Conservation (phyloP, 2,329 filamentous ascomycete genomes). For the Colletotrichum caudatum region DNA sequence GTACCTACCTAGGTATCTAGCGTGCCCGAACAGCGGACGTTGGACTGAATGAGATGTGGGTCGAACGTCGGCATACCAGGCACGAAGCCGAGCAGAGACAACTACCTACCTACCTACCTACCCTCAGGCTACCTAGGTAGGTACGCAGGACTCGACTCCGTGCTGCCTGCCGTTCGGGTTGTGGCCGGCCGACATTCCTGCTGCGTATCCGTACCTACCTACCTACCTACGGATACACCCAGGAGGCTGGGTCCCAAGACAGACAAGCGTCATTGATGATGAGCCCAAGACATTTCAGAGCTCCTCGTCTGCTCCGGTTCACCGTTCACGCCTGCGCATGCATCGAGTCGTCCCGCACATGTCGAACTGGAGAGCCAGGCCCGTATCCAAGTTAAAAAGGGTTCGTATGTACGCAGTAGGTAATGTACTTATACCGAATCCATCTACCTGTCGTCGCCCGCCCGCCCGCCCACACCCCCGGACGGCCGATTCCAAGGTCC, state of each 20-base stretch:
- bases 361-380: not conserved
- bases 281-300: not conserved
- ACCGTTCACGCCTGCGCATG: not conserved
- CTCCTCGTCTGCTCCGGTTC: not conserved
- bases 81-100: not conserved
- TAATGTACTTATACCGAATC: too few species aligned
- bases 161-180: conserved; percentile 33
- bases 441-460: not conserved
- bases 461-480: not conserved
- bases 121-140: too few species aligned
- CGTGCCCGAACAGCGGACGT: conserved; percentile 35
- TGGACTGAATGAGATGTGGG: conserved; percentile 37
- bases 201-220: not conserved
- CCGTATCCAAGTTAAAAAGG: not conserved
- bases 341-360: not conserved
- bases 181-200: conserved; percentile 36
- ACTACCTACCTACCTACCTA: too few species aligned
- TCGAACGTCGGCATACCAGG: conserved; percentile 22
- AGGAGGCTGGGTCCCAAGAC: conserved; percentile 16
- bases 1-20: not conserved
- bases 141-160: not conserved
- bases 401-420: too few species aligned
- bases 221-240: not conserved
- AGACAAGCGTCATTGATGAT: conserved; percentile 19
- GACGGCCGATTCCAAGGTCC: not conserved